phyloP scores from a whole-genome alignment of 1,139 yeast genomes.

The Blastobotrys ciferrii region DNA sequence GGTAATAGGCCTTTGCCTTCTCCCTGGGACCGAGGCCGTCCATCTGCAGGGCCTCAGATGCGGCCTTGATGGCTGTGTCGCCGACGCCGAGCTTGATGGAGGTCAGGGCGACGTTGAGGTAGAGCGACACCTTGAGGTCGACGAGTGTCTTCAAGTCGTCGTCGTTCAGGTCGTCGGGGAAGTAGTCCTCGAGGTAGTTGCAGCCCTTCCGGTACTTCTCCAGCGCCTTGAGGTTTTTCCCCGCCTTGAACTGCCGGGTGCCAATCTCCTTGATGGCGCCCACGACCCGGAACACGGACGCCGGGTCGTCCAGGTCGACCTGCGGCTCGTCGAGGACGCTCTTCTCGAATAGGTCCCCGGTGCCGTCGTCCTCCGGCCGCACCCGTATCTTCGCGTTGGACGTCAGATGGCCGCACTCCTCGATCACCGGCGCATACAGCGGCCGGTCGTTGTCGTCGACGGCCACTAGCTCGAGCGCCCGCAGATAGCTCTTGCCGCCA shows the following conservation, averaged over 20 bases:
- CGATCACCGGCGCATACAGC: slow-evolving; percentile 57
- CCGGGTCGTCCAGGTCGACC: slow-evolving; percentile 58
- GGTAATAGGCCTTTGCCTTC: slow-evolving; percentile 78
- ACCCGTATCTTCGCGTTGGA: slow-evolving; percentile 45
- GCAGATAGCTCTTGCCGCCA: slow-evolving; percentile 74
- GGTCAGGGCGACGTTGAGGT: slow-evolving; percentile 72
- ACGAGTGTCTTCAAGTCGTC: slow-evolving; percentile 42
- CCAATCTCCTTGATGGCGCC: slow-evolving; percentile 72
- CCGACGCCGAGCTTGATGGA: slow-evolving; percentile 64
- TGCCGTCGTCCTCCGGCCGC: slow-evolving; percentile 55
- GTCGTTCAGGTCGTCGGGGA: slow-evolving; percentile 52
- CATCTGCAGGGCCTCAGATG: slow-evolving; percentile 64
- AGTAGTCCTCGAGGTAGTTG: slow-evolving; percentile 64
- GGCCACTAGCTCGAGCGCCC: slow-evolving; percentile 64
- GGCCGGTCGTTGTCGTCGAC: slow-evolving; percentile 72
- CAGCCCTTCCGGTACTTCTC: slow-evolving; percentile 70
- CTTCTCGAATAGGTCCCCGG: slow-evolving; percentile 81
- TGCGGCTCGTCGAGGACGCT: slow-evolving; percentile 68
- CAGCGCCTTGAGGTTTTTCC: slow-evolving; percentile 54
- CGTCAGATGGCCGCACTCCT: slow-evolving; percentile 72
- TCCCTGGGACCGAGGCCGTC: slow-evolving; percentile 62
- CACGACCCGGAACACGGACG: slow-evolving; percentile 65
- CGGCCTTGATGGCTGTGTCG: slow-evolving; percentile 55
- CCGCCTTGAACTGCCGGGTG: slow-evolving; percentile 66
- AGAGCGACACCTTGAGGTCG: slow-evolving; percentile 59